Base-by-base conservation (phyloP, 1,284 basidiomycete genomes). In the Thecaphora thlaspeos region DNA sequence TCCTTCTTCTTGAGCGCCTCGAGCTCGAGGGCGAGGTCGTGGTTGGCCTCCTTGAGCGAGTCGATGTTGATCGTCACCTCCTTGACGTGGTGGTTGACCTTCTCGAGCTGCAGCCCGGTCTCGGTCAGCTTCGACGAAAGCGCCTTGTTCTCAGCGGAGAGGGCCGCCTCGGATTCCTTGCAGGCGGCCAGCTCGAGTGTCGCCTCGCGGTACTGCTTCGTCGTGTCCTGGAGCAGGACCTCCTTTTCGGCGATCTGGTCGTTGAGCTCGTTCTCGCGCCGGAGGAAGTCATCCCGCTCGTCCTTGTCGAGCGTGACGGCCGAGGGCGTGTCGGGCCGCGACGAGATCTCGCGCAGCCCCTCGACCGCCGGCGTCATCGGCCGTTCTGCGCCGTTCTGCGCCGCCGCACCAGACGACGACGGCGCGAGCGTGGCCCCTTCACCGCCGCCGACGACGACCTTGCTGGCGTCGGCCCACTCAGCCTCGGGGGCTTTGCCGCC, bases 261-360 rank as follows among this genome's bases (percentile, higher is more conserved):
- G 61, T 87, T 91, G 55, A 99, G 83, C 80, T 99, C 94, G 75
- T 98, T 98, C 83, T 99, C 95, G 55, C 94, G 82, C 77, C 86
- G 87, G 79, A 99, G 81, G 84, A 97, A 98, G 60, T 98, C 94
- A 63, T 99, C 94, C 61, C 92, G 82, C 80, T 99, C 94, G 75
- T 98, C 95, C 82, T 93, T 92, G 66, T 95, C 92, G 70, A 97
- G 78, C 14, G 86, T 86, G 36, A 89, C 83, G 34, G 87, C 86
- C 17, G 88, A 90, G 15, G 91, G 92, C 10, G 78, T 80, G 19
- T 75, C 72, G 23, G 78, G 78, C 23, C 78, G 52, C 24, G 73
- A 71, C 5, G 87, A 86, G 12, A 83, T 81, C 19, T 78, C 76
- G 40, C 87, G 83, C 41, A 92, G 81, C 37, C 86, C 85, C 68